Percentiles rank a stretch among this genome's conserved stretches.
These are phyloP conservation scores for Narthecium ossifragum DNA, from an alignment of 106 monocot genomes.

Conservation along the genomic window DNA sequence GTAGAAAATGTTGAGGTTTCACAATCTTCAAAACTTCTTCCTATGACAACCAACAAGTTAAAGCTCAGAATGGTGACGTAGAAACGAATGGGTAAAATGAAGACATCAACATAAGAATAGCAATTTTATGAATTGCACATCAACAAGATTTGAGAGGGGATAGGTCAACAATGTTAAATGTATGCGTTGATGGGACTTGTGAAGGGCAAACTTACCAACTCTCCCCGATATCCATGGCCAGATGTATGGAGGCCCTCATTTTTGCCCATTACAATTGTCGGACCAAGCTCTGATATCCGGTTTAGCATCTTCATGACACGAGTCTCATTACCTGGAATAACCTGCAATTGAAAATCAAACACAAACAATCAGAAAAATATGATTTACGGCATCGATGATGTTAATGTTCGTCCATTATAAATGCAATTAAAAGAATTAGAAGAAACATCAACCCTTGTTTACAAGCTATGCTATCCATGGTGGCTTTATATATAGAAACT, in stretches of 20 bases:
- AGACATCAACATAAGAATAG: too few species aligned
- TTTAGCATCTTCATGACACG: conserved; percentile 99
- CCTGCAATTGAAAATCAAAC: conserved; percentile 40
- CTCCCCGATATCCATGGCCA: conserved; percentile 91
- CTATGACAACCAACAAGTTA: conserved; percentile 31
- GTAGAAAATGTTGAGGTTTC: conserved; percentile 97
- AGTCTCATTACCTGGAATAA: conserved; percentile 98
- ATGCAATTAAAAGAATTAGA: too few species aligned
- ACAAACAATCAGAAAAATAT: too few species aligned
- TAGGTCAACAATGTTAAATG: not conserved
- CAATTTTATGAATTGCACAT: too few species aligned
- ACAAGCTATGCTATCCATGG: too few species aligned
- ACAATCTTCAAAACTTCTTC: conserved; percentile 98
- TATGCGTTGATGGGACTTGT: conserved; percentile 2
- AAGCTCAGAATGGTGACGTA: not conserved
- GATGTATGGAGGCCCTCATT: conserved; percentile 82
- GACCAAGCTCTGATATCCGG: conserved; percentile 84
- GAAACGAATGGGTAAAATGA: too few species aligned
- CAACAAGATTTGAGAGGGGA: not conserved
- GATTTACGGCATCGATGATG: too few species aligned
- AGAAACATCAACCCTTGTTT: too few species aligned
- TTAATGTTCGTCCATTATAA: too few species aligned
- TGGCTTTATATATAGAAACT: too few species aligned
- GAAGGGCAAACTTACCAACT: conserved; percentile 54
- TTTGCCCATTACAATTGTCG: conserved; percentile 90